A percentile compares a stretch with the other conserved stretches of the same genome.
These are phyloP conservation scores for Aspergillus pseudoterreus DNA, from an alignment of 2,329 filamentous ascomycete species.

Conservation along the genomic window DNA sequence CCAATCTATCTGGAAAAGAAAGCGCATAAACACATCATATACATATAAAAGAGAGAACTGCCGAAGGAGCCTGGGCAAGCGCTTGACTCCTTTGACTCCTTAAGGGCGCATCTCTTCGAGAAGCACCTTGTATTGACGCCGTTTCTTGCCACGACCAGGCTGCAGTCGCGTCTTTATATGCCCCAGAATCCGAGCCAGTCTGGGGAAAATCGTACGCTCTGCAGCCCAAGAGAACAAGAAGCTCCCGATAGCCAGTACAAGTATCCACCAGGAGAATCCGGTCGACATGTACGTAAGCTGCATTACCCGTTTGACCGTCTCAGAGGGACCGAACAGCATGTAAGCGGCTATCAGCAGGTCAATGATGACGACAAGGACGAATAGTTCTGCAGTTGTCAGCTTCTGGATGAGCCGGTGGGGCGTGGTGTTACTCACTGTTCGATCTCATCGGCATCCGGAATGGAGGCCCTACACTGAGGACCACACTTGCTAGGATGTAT, in stretches of 20 bases:
- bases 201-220: conserved; percentile 68
- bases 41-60: too few relatives aligned
- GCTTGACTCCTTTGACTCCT: not conserved
- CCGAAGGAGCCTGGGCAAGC: not conserved
- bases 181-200: conserved; percentile 65
- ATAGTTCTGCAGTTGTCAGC: conserved; percentile 61
- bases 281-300: conserved; percentile 74
- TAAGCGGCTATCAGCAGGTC: conserved; percentile 68
- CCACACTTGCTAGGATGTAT: conserved; percentile 85
- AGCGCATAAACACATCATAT: too few relatives aligned
- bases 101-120: conserved; percentile 58
- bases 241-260: conserved; percentile 66
- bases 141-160: conserved; percentile 63
- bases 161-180: conserved; percentile 54
- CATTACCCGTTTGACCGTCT: conserved; percentile 71
- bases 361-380: conserved; percentile 70
- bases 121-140: conserved; percentile 85
- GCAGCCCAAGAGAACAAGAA: conserved; percentile 66
- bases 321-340: conserved; percentile 73
- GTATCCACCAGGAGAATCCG: conserved; percentile 68
- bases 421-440: conserved; percentile 61
- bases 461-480: conserved; percentile 85
- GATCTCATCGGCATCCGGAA: conserved; percentile 76
- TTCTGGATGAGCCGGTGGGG: not conserved
- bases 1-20: too few relatives aligned